Conservation (phyloP, 345 rosid genomes). For the Eucalyptus pumila region DNA sequence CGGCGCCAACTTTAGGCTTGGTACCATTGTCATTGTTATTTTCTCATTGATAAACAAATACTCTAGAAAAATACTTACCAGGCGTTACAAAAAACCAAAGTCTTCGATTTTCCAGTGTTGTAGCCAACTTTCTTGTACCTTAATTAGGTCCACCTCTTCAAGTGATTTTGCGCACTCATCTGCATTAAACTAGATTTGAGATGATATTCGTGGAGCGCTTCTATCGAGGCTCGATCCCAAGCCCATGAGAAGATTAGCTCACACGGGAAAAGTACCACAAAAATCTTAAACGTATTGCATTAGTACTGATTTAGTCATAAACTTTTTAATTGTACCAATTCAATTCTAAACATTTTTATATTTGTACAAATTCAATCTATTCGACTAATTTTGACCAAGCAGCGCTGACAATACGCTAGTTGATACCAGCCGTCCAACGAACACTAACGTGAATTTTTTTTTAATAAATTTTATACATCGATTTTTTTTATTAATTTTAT, state of each 20-base stretch:
- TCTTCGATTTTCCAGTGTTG: neutral
- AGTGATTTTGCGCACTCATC: neutral
- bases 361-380: too few species aligned
- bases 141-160: neutral
- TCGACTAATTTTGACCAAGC: accelerated
- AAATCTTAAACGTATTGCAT: accelerated
- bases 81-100: neutral
- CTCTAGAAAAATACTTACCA: accelerated
- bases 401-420: accelerated
- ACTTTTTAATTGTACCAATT: accelerated
- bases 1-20: neutral
- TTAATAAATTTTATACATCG: too few species aligned
- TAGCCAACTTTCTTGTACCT: too few species aligned
- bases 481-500: too few species aligned
- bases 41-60: neutral
- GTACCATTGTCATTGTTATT: neutral
- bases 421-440: accelerated
- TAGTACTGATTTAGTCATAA: accelerated
- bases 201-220: neutral
- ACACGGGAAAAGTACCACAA: too few species aligned
- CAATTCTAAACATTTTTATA: too few species aligned
- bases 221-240: neutral
- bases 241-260: neutral
- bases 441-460: accelerated
- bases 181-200: neutral